phyloP scores from a whole-genome alignment of 2,329 filamentous ascomycete genomes.

The Trichoderma citrinoviride region DNA sequence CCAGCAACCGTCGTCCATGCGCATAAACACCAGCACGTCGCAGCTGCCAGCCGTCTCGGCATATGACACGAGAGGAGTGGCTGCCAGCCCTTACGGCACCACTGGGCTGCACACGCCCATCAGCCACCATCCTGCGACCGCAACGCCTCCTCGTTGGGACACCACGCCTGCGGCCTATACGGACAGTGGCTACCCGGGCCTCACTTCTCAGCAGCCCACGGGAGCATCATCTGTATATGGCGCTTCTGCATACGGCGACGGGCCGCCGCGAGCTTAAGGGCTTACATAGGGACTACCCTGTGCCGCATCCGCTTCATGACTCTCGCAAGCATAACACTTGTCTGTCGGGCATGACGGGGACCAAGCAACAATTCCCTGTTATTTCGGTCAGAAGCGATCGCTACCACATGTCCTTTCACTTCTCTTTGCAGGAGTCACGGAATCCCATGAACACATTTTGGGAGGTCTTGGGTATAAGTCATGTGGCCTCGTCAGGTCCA shows the following conservation, averaged over 20 bases:
- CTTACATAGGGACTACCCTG: neutral
- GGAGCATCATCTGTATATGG: slow-evolving; percentile 42
- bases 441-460: slow-evolving; percentile 17
- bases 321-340: neutral
- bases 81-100: slow-evolving; percentile 38
- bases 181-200: slow-evolving; percentile 40
- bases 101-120: slow-evolving; percentile 42
- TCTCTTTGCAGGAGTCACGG: neutral
- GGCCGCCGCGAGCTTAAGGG: slow-evolving; percentile 42
- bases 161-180: slow-evolving; percentile 39
- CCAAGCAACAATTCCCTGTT: neutral
- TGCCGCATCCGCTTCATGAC: neutral
- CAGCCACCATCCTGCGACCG: slow-evolving; percentile 38
- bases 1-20: slow-evolving; percentile 36
- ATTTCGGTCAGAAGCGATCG: neutral
- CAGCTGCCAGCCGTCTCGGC: slow-evolving; percentile 41
- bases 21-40: slow-evolving; percentile 36
- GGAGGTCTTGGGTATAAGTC: slow-evolving; percentile 20
- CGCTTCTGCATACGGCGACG: slow-evolving; percentile 40
- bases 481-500: slow-evolving; percentile 15
- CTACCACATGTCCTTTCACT: neutral
- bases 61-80: slow-evolving; percentile 39
- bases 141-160: slow-evolving; percentile 44
- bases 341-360: neutral
- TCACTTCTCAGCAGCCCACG: slow-evolving; percentile 38